phyloP scores from a whole-genome alignment of 2,329 filamentous ascomycete genomes.

The Aspergillus caelatus region DNA sequence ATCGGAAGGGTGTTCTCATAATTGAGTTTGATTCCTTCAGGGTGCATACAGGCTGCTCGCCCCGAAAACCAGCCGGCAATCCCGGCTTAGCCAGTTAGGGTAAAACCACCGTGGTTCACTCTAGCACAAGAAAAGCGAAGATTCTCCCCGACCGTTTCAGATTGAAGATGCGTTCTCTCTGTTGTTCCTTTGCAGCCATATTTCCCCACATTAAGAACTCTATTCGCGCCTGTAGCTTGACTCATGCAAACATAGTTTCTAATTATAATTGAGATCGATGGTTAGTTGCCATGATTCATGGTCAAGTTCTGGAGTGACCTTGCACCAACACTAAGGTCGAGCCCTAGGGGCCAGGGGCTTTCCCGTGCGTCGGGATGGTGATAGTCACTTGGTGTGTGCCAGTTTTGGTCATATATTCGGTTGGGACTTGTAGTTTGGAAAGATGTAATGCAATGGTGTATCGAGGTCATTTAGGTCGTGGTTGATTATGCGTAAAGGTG shows the following conservation, averaged over 20 bases:
- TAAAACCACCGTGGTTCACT: neutral
- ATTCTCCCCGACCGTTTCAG: neutral
- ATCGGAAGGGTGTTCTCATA: neutral
- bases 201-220: neutral
- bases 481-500: rapidly evolving
- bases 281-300: neutral
- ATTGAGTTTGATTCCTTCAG: neutral
- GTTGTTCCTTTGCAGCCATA: neutral
- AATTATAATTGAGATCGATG: neutral
- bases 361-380: neutral
- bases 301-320: too few relatives aligned
- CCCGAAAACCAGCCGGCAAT: neutral
- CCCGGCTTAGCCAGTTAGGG: neutral
- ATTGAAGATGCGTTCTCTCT: neutral
- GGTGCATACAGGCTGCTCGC: neutral
- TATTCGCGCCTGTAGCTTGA: neutral
- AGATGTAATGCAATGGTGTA: too few relatives aligned
- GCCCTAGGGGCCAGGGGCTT: neutral
- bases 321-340: neutral
- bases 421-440: neutral
- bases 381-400: neutral
- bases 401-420: neutral
- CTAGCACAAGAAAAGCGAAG: neutral
- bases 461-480: neutral
- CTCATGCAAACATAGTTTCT: neutral